Percentiles rank a stretch among this genome's conserved stretches.
Evolutionary conservation across 208 protist species (phyloP).

Genomic region (Chromosphaera perkinsii): DNA sequence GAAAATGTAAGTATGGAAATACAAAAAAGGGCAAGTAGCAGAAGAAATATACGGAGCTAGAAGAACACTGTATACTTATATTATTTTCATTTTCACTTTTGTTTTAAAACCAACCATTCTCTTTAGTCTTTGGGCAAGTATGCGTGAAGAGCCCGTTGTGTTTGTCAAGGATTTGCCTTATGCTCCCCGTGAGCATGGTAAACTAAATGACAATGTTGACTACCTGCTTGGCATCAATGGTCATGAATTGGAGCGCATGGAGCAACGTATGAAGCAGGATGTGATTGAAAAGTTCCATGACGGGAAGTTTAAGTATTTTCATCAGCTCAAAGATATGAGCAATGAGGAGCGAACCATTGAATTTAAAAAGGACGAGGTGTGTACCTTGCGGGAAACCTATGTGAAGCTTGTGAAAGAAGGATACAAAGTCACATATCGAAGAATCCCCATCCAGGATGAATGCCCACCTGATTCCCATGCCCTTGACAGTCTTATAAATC

Average conservation of each 20-base stretch:
- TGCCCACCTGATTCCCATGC: slow-evolving; percentile 22
- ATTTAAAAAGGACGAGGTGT: neutral
- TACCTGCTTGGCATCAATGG: slow-evolving; percentile 36
- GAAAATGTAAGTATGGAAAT: slow-evolving; percentile 9
- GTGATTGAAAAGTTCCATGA: slow-evolving; percentile 1
- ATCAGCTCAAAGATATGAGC: slow-evolving; percentile 16
- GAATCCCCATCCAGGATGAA: slow-evolving; percentile 51
- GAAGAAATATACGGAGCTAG: neutral
- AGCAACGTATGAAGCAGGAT: slow-evolving; percentile 40
- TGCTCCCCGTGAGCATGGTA: slow-evolving; percentile 20
- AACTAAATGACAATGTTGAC: slow-evolving; percentile 20
- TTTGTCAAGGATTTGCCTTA: slow-evolving; percentile 40
- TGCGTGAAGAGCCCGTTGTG: slow-evolving; percentile 50
- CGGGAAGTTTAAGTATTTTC: slow-evolving; percentile 1
- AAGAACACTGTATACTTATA: neutral
- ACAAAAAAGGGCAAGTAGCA: too few species aligned
- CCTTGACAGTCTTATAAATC: neutral
- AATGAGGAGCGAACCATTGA: slow-evolving; percentile 8
- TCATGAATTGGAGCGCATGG: slow-evolving; percentile 43
- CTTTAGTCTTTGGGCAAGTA: slow-evolving; percentile 38
- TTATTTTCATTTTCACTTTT: neutral
- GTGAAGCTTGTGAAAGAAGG: too few species aligned
- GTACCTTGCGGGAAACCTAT: slow-evolving; percentile 7
- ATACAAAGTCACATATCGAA: slow-evolving; percentile 27
- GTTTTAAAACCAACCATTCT: neutral